Percentiles rank a stretch among this genome's conserved stretches.
These are phyloP conservation scores for Ophiostoma triangulosporum DNA, from an alignment of 2,329 filamentous ascomycete genomes.

Conservation along the genomic window DNA sequence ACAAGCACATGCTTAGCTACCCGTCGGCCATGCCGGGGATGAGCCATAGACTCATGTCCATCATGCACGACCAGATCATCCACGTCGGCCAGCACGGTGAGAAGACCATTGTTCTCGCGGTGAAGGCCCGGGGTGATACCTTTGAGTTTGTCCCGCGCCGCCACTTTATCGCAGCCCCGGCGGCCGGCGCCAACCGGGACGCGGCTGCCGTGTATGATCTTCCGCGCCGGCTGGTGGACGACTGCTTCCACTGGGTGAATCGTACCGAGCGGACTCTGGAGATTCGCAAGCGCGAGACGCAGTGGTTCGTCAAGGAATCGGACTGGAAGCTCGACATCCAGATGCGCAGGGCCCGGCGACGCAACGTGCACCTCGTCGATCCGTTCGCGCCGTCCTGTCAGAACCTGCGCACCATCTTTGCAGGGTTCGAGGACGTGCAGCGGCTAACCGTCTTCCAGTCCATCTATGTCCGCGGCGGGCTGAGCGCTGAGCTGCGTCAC, in stretches of 20 bases:
- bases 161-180: not conserved
- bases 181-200: fast-evolving
- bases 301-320: constrained; percentile 16
- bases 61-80: constrained; percentile 18
- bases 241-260: constrained; percentile 49
- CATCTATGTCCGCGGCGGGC: fast-evolving
- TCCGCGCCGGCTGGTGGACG: constrained; percentile 33
- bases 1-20: constrained; percentile 34
- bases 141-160: constrained; percentile 9
- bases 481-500: constrained; percentile 37
- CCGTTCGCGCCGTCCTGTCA: constrained; percentile 29
- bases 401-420: constrained; percentile 30
- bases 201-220: constrained; percentile 36
- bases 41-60: constrained; percentile 27
- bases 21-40: constrained; percentile 41
- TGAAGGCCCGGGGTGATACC: not conserved
- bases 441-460: constrained; percentile 36
- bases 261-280: constrained; percentile 29
- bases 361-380: constrained; percentile 30
- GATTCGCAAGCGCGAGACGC: constrained; percentile 23
- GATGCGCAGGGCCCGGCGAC: constrained; percentile 10
- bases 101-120: constrained; percentile 25
- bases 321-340: constrained; percentile 25
- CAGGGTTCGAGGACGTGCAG: constrained; percentile 31
- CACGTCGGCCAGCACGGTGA: constrained; percentile 38